Evolutionary conservation across 179 eudicot genomes (phyloP), one percentile per base, ranked within the genome.

Genomic region (Beta corolliflora): DNA sequence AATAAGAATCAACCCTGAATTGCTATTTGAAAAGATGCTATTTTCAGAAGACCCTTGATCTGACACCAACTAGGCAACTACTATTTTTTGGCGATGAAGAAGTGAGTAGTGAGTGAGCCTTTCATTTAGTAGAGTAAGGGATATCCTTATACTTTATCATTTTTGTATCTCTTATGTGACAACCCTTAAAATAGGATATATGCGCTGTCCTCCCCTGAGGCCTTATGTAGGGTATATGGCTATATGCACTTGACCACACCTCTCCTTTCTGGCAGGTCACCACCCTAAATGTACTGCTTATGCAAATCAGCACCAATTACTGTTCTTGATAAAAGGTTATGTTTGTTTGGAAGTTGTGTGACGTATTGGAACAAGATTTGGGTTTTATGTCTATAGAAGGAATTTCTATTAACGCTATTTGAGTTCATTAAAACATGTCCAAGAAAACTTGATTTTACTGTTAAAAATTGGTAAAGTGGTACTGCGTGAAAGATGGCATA

Each of bases 401-500:
- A 9, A 21, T 71, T 50, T 11, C 58, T 71, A n/a, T 11, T 9
- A 10, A 71, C 25, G 3, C 75, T n/a, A 48, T 48, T 41, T 71
- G 58, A 25, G 45, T 50, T 66, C 9, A 36, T 18, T 52, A 50
- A 76, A 59, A 21, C 44, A 48, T 60, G 58, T 63, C 14, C n/a
- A 19, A 46, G 48, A 75, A 19, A 56, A 75, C 52, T 56, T 18
- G 46, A 31, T 18, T 77, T 18, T 41, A 25, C n/a, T 11, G 67
- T 15, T 13, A 80, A 13, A 64, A 16, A 23, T 53, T 73, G 64
- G 82, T 45, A 71, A 55, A 68, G 29, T 79, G 60, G 52, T 80
- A 23, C 29, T 80, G 61, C 29, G 4, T 14, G n/a, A n/a, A 45
- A 9, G 45, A 10, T 7, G 18, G 46, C 18, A 48, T 67, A 63